phyloP scores from a whole-genome alignment of 2,329 filamentous ascomycete species.

The Phoma sp. region DNA sequence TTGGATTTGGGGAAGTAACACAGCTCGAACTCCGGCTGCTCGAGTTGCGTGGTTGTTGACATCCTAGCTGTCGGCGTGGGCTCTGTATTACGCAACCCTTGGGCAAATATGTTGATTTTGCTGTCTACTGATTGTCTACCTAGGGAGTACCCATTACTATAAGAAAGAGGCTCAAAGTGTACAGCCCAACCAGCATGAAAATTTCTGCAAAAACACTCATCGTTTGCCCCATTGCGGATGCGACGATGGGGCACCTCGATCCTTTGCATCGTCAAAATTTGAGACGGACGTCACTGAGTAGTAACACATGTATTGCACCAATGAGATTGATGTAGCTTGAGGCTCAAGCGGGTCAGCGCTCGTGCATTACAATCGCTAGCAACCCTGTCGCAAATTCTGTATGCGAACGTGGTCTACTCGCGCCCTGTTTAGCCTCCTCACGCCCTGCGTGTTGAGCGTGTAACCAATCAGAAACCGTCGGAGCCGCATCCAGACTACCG shows the following conservation, averaged over 20 bases:
- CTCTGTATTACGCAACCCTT: no score
- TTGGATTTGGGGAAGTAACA: conserved; percentile 6
- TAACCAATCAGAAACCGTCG: conserved; percentile 5
- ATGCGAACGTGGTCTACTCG: background rate
- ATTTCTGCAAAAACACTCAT: background rate
- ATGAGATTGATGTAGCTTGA: background rate
- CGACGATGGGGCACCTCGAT: background rate
- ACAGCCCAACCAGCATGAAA: background rate
- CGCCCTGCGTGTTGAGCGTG: conserved; percentile 7
- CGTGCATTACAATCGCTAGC: background rate
- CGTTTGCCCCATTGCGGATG: background rate
- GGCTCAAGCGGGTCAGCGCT: background rate
- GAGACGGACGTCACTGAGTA: background rate
- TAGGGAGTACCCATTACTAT: background rate
- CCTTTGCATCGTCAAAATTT: conserved; percentile 1
- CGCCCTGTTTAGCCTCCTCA: conserved; percentile 11
- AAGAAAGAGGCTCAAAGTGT: background rate
- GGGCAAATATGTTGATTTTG: background rate
- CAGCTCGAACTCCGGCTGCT: conserved; percentile 12
- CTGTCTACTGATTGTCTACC: background rate
- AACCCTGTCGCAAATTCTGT: background rate
- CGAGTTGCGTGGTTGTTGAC: conserved; percentile 9
- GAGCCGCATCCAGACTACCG: conserved; percentile 5
- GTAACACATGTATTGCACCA: background rate
- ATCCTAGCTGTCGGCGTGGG: background rate